Conservation (phyloP, 202 grass and related monocot genomes). For the Cymbopogon flexuosus region DNA sequence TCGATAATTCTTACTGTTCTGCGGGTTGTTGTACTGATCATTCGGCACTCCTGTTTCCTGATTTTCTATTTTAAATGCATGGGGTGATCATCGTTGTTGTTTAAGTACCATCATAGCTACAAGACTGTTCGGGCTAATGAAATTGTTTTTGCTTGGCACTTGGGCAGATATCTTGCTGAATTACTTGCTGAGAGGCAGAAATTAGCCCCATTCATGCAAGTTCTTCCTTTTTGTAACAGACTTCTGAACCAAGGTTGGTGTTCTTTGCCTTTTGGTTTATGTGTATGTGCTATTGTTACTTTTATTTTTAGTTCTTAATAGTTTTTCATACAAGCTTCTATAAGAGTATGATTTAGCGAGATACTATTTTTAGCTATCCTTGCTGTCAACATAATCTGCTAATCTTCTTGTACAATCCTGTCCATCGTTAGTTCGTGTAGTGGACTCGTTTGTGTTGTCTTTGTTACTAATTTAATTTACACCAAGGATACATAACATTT, state of each 20-base stretch:
- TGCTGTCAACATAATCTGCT: background rate
- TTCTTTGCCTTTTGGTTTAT: background rate
- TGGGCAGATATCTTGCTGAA: conserved; percentile 67
- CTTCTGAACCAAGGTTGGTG: conserved; percentile 84
- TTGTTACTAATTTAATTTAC: background rate
- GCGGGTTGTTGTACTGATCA: background rate
- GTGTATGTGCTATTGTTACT: background rate
- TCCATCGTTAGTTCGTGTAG: background rate
- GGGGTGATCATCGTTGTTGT: background rate
- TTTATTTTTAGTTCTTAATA: background rate
- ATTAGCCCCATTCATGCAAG: conserved; percentile 80
- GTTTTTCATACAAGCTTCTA: background rate
- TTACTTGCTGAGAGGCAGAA: conserved; percentile 89
- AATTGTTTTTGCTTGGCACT: conserved; percentile 16
- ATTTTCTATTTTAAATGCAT: conserved; percentile 7
- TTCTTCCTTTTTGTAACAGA: conserved; percentile 80
- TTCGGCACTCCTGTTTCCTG: background rate
- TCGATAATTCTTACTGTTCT: background rate
- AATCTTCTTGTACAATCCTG: background rate
- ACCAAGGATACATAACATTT: background rate
- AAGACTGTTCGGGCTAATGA: conserved; percentile 11
- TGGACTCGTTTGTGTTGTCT: background rate
- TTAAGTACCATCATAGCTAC: background rate
- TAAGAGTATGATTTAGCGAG: background rate
- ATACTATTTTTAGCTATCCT: conserved; percentile 11